phyloP scores from a whole-genome alignment of 2,329 filamentous ascomycete genomes.

The Hypoxylon sp. region DNA sequence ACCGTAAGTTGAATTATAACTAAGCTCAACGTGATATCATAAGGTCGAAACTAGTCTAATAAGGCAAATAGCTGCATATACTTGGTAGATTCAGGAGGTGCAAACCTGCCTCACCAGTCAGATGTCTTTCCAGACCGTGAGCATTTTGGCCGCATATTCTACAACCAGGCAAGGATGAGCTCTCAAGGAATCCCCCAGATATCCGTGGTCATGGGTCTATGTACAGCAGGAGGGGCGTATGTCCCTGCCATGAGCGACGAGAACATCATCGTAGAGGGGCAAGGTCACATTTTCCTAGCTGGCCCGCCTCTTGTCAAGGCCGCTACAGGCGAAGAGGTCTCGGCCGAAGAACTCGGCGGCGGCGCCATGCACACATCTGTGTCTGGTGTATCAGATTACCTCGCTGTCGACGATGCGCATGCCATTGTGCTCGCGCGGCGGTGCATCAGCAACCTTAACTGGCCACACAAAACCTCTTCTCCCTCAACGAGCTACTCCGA shows the following conservation, averaged over 20 bases:
- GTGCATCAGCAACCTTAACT: constrained; percentile 91
- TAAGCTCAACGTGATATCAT: not conserved
- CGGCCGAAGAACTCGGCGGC: constrained; percentile 90
- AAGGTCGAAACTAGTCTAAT: constrained; percentile 19
- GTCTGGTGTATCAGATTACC: constrained; percentile 94
- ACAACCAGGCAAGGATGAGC: constrained; percentile 96
- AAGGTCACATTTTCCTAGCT: constrained; percentile 97
- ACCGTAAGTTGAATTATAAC: constrained; percentile 64
- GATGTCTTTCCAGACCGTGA: constrained; percentile 96
- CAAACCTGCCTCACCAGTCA: constrained; percentile 93
- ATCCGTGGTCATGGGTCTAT: constrained; percentile 96
- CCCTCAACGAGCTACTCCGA: constrained; percentile 72
- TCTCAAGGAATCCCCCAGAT: constrained; percentile 91
- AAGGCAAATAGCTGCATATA: constrained; percentile 80
- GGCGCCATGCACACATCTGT: constrained; percentile 91
- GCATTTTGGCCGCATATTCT: constrained; percentile 98
- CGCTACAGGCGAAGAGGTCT: constrained; percentile 92
- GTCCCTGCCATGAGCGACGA: constrained; percentile 98
- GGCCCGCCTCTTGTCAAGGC: constrained; percentile 96
- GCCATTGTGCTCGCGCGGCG: constrained; percentile 88
- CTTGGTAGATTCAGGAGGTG: constrained; percentile 94
- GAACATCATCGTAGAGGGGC: constrained; percentile 94
- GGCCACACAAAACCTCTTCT: constrained; percentile 69
- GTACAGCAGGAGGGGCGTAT: constrained; percentile 95
- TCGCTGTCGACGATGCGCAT: constrained; percentile 94